Conservation (phyloP, 1,139 yeast genomes). For the Yamadazyma triangularis region DNA sequence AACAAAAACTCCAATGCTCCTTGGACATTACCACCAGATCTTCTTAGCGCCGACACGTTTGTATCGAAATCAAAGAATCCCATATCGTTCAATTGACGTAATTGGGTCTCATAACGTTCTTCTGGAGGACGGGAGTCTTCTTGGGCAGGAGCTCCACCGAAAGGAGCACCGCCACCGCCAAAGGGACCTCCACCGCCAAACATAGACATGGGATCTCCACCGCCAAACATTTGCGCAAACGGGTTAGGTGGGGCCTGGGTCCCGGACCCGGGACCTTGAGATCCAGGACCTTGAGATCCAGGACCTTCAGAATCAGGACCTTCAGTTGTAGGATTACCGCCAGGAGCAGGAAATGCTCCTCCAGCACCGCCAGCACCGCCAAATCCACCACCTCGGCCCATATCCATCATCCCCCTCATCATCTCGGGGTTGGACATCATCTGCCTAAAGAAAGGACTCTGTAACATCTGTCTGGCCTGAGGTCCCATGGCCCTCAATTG, state of each 20-base stretch:
- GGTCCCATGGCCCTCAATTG: constrained; percentile 86
- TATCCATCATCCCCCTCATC: constrained; percentile 76
- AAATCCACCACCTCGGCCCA: constrained; percentile 49
- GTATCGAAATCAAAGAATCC: constrained; percentile 93
- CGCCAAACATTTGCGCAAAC: constrained; percentile 40
- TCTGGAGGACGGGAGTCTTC: constrained; percentile 88
- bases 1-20: constrained; percentile 91
- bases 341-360: constrained; percentile 55
- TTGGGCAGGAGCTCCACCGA: constrained; percentile 31
- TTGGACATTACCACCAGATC: constrained; percentile 96
- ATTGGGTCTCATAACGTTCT: constrained; percentile 85
- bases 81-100: constrained; percentile 92
- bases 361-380: constrained; percentile 13
- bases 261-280: too few species aligned
- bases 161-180: constrained; percentile 9
- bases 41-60: constrained; percentile 84
- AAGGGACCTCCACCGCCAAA: constrained; percentile 34
- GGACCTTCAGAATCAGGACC: constrained; percentile 17
- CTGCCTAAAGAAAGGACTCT: constrained; percentile 77
- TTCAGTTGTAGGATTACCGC: constrained; percentile 34
- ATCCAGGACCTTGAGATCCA: constrained; percentile 12
- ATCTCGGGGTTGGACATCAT: constrained; percentile 84
- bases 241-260: constrained; percentile 43
- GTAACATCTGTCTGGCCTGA: constrained; percentile 80
- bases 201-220: constrained; percentile 29